A percentile compares a stretch with the other conserved stretches of the same genome.
These are phyloP conservation scores for Fusarium beomiforme DNA, from an alignment of 2,329 filamentous ascomycete species.

Conservation along the genomic window DNA sequence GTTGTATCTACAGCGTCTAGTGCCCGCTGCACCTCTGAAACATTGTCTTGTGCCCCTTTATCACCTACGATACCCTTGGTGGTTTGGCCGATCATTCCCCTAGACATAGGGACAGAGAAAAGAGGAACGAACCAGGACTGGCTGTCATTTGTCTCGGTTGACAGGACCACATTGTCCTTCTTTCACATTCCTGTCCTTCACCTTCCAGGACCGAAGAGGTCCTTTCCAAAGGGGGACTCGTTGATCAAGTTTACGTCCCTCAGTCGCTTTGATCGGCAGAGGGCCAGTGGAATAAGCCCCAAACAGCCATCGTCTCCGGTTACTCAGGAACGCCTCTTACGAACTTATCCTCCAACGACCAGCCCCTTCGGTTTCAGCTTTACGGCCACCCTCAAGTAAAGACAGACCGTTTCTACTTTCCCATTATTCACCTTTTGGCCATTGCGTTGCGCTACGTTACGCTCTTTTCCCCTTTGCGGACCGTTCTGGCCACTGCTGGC, in stretches of 20 bases:
- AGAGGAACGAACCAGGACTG: conserved; percentile 6
- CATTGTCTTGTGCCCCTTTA: conserved; percentile 42
- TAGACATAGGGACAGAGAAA: not conserved
- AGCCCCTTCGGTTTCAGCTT: conserved; percentile 23
- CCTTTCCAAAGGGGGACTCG: not conserved
- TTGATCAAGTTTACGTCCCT: not conserved
- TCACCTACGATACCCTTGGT: conserved; percentile 13
- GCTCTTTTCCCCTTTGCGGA: conserved; percentile 18
- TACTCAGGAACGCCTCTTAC: conserved; percentile 32
- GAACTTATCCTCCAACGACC: conserved; percentile 21
- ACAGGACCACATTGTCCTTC: not conserved
- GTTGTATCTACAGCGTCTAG: conserved; percentile 33
- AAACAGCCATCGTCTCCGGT: conserved; percentile 25
- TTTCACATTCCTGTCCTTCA: conserved; percentile 18
- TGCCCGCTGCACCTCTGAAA: conserved; percentile 42
- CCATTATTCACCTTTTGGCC: conserved; percentile 1
- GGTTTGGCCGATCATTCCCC: conserved; percentile 3
- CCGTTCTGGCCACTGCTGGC: conserved; percentile 36
- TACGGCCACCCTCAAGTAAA: conserved; percentile 4
- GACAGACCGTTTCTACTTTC: not conserved
- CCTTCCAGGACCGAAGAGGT: conserved; percentile 9
- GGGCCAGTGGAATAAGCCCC: conserved; percentile 1
- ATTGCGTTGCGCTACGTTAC: conserved; percentile 10
- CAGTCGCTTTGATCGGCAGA: conserved; percentile 1
- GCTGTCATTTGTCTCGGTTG: conserved; percentile 3